These are phyloP conservation scores for Calonectria leucothoes DNA, from an alignment of 2,329 filamentous ascomycete genomes.

Conservation along the genomic window DNA sequence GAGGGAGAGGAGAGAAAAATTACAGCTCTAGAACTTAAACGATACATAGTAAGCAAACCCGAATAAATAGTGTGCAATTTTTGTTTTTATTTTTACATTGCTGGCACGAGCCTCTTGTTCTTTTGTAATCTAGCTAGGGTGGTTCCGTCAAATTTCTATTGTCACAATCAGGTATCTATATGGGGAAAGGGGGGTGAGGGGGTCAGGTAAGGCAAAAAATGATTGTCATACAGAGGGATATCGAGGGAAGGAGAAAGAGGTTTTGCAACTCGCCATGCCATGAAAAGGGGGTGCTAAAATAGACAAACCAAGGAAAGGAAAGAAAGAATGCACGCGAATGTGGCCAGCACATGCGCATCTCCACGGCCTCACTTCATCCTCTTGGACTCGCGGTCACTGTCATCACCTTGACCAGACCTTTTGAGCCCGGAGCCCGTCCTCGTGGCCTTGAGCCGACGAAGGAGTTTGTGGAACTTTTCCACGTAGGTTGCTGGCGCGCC, in stretches of 20 bases:
- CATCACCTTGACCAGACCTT: slow-evolving; percentile 42
- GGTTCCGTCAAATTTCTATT: neutral
- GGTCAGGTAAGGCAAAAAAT: neutral
- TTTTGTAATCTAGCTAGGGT: neutral
- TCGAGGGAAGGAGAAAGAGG: neutral
- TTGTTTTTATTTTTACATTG: neutral
- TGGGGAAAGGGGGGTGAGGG: too few species aligned
- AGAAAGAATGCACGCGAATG: neutral
- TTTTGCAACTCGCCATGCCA: neutral
- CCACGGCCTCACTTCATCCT: slow-evolving; percentile 46
- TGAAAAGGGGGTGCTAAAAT: neutral
- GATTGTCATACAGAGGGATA: neutral
- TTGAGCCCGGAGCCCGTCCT: slow-evolving; percentile 46
- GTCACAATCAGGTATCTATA: neutral
- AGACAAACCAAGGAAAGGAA: neutral
- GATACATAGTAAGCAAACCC: neutral
- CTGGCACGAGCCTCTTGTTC: slow-evolving; percentile 13
- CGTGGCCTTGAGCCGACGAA: slow-evolving; percentile 45
- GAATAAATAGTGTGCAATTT: neutral
- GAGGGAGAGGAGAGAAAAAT: too few species aligned
- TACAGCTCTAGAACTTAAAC: neutral
- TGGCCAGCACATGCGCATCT: neutral
- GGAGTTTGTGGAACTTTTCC: slow-evolving; percentile 47
- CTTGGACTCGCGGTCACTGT: slow-evolving; percentile 44
- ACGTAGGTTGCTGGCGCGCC: slow-evolving; percentile 51